Base-by-base conservation (phyloP, 208 protist genomes). In the Jaenimonas drosophilae region DNA sequence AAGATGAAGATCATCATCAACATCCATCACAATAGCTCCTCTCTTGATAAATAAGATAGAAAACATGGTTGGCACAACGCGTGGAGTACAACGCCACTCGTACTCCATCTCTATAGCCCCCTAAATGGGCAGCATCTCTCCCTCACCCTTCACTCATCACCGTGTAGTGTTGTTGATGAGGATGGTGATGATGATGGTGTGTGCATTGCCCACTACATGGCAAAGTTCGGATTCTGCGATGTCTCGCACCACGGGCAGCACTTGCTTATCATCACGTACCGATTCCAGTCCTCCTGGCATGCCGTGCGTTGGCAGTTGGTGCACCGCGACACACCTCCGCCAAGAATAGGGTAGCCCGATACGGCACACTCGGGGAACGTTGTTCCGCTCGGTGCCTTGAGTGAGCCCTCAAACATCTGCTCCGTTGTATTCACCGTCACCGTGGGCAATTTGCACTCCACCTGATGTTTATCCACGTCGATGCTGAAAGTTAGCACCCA, bases 401-500 rank as follows among this genome's bases (percentile, higher is more conserved):
- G 54, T 11, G 70, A 47, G 33, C 77, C 88, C 36, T 86, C 88
- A 59, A 90, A 96, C 72, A 92, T 92, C 33, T 57, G 44, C 38
- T 71, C 49, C 20, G 69, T 55, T 43, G 45, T 76, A 43, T 91
- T 78, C 5, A 70, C 79, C 32, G 40, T 54, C 25, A 74, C 65
- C 26, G 62, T 76, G 11, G 76, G 65, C 38, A 97, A 66, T 36
- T 34, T 42, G 27, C 72, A 68, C 33, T 80, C 59, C 11, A 70
- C 46, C 7, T 27, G 39, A 2, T 54, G 59, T 36, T 58, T 54
- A 20, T 66, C 74, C 45, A 67, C 73, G 49, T 96, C 87, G 45
- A 96, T 91, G 23, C 77, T 93, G 24, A 88, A 64, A 17, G 82
- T 70, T n/a, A 96, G 72, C 43, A 96, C 91, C 91, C 81, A 97